Evolutionary conservation across 2,329 filamentous ascomycete genomes (phyloP), one percentile per base, ranked within the genome.

Genomic region (Achaetomium macrosporum): DNA sequence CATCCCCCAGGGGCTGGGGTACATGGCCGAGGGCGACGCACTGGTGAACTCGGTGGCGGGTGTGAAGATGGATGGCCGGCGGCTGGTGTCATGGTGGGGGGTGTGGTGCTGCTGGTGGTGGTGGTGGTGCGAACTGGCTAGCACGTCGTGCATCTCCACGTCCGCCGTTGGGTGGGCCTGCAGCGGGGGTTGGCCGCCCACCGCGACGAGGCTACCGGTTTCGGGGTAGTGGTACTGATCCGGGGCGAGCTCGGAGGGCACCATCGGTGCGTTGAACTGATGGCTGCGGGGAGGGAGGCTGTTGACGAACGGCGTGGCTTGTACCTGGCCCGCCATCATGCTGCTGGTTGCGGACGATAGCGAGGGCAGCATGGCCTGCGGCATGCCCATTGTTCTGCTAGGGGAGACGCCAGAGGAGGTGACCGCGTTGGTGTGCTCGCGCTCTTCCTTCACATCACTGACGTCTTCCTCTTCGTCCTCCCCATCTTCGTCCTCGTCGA

Each of bases 401-500:
- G 73, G 67, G 2, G 71, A 70, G 11, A 66, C 54, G 30, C 64
- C 67, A 10, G 71, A 65, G 2, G 67, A 58, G 5, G 57, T 40
- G 8, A 60, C 59, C 19, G 71, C 67, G 1, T 33, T 35, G 29
- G 36, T 12, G 20, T 33, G 31, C 9, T 17, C n/a, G 10, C 31
- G 35, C 31, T 52, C 53, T 7, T 19, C 29, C 20, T 52, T 43
- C 13, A 41, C 29, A 15, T n/a, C 17, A 13, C 16, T 19, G 17
- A 20, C 7, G 5, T 47, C 46, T 4, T 59, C 60, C 8, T 71
- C 69, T 2, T 74, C 73, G 11, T 75, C 72, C 15, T 74, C 73
- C 25, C 74, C 73, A 47, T 73, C 70, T 6, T 81, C 78, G 19
- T 72, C 73, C 16, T 36, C 31, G 17, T 79, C 76, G 1, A 74